Base-by-base conservation (phyloP, 257 asterid genomes). In the Paraleonurus japonicus region DNA sequence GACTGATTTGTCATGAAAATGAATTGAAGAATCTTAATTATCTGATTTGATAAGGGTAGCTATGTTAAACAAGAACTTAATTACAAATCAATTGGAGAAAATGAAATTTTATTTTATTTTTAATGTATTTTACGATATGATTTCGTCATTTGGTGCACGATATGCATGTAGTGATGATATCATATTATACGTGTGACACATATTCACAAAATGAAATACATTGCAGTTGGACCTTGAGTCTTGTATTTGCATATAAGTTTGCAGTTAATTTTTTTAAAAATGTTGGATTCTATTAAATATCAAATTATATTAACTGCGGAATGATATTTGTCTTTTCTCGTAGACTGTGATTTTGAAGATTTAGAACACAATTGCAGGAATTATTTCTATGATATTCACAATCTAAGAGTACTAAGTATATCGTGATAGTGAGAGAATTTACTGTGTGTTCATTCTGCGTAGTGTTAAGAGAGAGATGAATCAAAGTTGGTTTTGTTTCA, bases 1-100 rank as follows among this genome's bases (percentile, higher is more conserved):
- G 65, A 67, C 65, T 81, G 76, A 47, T 51, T 71, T 15, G 39
- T 75, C 57, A 51, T 51, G 59, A 53, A 57, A 77, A 77, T 59
- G 72, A 74, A 73, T 43, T 72, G 74, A 22, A 60, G 5, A 43
- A 11, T 39, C 48, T 76, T 68, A 41, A 65, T n/a, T n/a, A n/a
- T 68, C 45, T 70, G 61, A 22, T 76, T 80, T 84, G 76, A 67
- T 70, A 65, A 71, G 62, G 30, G 57, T 61, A 22, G 57, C 37
- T 74, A 76, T 58, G 27, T 58, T 58, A 24, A 58, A 58, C 4
- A 11, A 57, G 20, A 20, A 71, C 61, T 66, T 8, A 45, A 45
- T 12, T 39, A 39, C 12, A 7, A 45, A 16, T 50, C 3, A 50
- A 0, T 16, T 12, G 7, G 17, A 12, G 16, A 43, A 13, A 43